phyloP scores from a whole-genome alignment of 2,329 filamentous ascomycete genomes.

The Seiridium cupressi region DNA sequence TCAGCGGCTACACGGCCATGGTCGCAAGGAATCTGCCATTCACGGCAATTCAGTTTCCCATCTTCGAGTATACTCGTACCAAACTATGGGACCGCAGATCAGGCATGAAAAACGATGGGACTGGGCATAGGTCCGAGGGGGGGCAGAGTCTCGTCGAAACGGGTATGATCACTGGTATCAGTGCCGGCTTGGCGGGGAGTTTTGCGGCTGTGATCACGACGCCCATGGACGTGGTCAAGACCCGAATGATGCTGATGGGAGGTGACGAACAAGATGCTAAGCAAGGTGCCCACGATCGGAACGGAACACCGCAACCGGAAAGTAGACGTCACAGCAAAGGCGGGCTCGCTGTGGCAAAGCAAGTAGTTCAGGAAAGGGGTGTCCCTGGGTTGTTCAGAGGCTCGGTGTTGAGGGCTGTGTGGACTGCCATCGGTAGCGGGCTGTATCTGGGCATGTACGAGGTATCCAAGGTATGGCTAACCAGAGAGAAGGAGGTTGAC shows the following conservation, averaged over 20 bases:
- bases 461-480: constrained; percentile 66
- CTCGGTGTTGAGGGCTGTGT: constrained; percentile 67
- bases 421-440: constrained; percentile 81
- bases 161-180: constrained; percentile 67
- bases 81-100: constrained; percentile 39
- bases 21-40: constrained; percentile 83
- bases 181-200: constrained; percentile 72
- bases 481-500: constrained; percentile 30
- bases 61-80: constrained; percentile 75
- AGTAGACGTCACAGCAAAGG: constrained; percentile 26
- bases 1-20: constrained; percentile 75
- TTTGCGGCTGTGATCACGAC: constrained; percentile 81
- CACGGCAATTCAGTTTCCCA: constrained; percentile 83
- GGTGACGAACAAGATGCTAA: constrained; percentile 31
- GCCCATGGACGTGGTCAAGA: constrained; percentile 87
- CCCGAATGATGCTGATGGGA: constrained; percentile 77
- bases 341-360: constrained; percentile 58
- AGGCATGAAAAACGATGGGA: constrained; percentile 10
- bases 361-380: constrained; percentile 67
- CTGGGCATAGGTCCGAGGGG: constrained; percentile 24
- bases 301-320: constrained; percentile 23
- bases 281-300: constrained; percentile 24
- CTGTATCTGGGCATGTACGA: constrained; percentile 88
- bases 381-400: constrained; percentile 75
- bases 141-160: constrained; percentile 56